phyloP scores from a whole-genome alignment of 2,329 filamentous ascomycete genomes.

The Exophiala calicioides region DNA sequence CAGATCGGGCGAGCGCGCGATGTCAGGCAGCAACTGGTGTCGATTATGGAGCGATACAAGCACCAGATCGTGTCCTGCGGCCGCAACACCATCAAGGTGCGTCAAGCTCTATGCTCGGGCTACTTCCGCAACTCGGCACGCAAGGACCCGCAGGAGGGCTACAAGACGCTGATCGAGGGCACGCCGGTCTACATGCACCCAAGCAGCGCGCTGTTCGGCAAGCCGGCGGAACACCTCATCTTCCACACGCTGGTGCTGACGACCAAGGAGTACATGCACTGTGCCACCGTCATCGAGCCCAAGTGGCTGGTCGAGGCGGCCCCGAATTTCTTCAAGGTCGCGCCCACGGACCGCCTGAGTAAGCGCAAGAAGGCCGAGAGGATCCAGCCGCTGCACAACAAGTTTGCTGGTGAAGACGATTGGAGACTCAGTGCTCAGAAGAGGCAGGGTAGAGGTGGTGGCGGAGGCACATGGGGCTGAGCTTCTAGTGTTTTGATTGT shows the following conservation, averaged over 20 bases:
- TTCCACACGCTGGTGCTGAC: slow-evolving; percentile 66
- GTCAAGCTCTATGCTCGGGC: slow-evolving; percentile 84
- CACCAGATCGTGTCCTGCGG: slow-evolving; percentile 83
- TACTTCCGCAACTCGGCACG: slow-evolving; percentile 95
- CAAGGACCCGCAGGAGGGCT: slow-evolving; percentile 94
- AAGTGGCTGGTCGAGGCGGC: slow-evolving; percentile 93
- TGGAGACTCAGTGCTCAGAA: slow-evolving; percentile 90
- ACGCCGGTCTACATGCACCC: slow-evolving; percentile 96
- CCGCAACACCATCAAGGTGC: slow-evolving; percentile 80
- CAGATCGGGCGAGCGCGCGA: slow-evolving; percentile 88
- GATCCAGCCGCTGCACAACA: slow-evolving; percentile 93
- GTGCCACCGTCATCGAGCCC: slow-evolving; percentile 87
- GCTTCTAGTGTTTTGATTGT: too few species aligned
- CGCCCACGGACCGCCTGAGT: slow-evolving; percentile 78
- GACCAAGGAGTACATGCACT: slow-evolving; percentile 96
- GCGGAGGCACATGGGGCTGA: slow-evolving; percentile 85
- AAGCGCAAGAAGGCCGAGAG: slow-evolving; percentile 93
- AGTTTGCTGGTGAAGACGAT: slow-evolving; percentile 88
- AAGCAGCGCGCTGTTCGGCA: slow-evolving; percentile 86
- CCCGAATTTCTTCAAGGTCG: slow-evolving; percentile 99
- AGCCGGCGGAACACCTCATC: slow-evolving; percentile 93
- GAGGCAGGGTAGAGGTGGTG: slow-evolving; percentile 78
- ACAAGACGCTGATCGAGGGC: slow-evolving; percentile 94
- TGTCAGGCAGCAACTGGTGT: slow-evolving; percentile 85
- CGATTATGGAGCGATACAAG: slow-evolving; percentile 90